Percentiles rank a stretch among this genome's conserved stretches.
These are phyloP conservation scores for Lonicera japonica DNA, from an alignment of 129 eudicot genomes.

Conservation along the genomic window DNA sequence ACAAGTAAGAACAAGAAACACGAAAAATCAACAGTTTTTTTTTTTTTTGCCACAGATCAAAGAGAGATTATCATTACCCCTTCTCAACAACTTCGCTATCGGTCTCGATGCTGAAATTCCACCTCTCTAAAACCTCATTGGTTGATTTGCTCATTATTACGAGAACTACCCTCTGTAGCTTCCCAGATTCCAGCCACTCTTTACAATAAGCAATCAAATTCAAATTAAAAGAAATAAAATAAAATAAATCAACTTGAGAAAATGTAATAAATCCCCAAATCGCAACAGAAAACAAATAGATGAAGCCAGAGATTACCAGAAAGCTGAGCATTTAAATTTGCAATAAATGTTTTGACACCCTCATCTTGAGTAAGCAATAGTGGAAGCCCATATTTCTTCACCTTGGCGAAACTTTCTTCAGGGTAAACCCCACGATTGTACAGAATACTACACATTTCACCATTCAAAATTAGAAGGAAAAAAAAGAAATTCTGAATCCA, in stretches of 20 bases:
- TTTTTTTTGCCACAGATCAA: too few relatives aligned
- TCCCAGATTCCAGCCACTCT: slow-evolving; percentile 98
- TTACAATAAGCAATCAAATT: background rate
- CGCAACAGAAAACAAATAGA: background rate
- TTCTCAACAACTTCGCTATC: slow-evolving; percentile 81
- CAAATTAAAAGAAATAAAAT: background rate
- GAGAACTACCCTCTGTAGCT: slow-evolving; percentile 81
- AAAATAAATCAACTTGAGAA: background rate
- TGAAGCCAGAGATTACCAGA: slow-evolving; percentile 43
- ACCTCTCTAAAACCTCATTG: slow-evolving; percentile 83
- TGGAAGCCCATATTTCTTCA: slow-evolving; percentile 95
- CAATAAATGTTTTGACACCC: slow-evolving; percentile 76
- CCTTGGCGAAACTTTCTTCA: slow-evolving; percentile 79
- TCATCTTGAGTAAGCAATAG: slow-evolving; percentile 92
- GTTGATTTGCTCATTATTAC: slow-evolving; percentile 90
- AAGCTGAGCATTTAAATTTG: slow-evolving; percentile 79
- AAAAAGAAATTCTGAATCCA: background rate
- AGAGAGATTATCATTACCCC: slow-evolving; percentile 40
- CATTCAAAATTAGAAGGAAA: slow-evolving; percentile 1
- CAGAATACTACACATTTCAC: slow-evolving; percentile 47
- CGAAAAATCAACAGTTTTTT: background rate
- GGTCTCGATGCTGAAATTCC: slow-evolving; percentile 95
- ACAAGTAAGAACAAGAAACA: slow-evolving; percentile 4
- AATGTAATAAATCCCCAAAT: background rate
- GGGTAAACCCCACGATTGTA: slow-evolving; percentile 94